Conservation (phyloP, 495 filamentous ascomycete species). For the Rostrohypoxylon terebratum region DNA sequence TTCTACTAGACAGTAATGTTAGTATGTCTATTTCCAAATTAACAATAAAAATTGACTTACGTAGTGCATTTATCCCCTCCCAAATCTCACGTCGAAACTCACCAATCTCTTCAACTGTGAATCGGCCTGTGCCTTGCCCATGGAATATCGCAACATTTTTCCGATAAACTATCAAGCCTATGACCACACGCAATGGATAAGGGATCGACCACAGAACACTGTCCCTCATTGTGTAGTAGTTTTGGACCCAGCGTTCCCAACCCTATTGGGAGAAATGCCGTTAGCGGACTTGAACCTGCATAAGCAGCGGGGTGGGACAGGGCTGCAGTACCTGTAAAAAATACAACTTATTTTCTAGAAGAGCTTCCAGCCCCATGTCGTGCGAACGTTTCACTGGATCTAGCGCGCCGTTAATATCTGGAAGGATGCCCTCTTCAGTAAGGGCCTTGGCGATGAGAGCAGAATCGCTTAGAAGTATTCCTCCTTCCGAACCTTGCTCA, state of each 20-base stretch:
- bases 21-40: constrained; percentile 3
- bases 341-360: constrained; percentile 72
- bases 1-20: constrained; percentile 28
- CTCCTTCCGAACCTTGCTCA: not conserved
- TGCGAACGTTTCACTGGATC: constrained; percentile 52
- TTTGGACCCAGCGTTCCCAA: constrained; percentile 67
- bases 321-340: constrained; percentile 49
- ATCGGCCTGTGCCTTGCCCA: constrained; percentile 68
- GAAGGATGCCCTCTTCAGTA: constrained; percentile 53
- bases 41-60: constrained; percentile 14
- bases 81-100: constrained; percentile 63
- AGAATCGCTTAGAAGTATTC: constrained; percentile 58
- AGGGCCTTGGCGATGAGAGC: constrained; percentile 64
- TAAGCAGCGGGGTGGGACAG: not conserved
- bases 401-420: constrained; percentile 62
- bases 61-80: constrained; percentile 60
- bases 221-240: constrained; percentile 71
- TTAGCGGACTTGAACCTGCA: not conserved
- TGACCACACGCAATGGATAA: constrained; percentile 63
- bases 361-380: constrained; percentile 64
- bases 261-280: constrained; percentile 36
- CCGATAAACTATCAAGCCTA: constrained; percentile 66
- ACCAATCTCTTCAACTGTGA: constrained; percentile 60
- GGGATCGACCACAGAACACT: constrained; percentile 61
- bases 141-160: constrained; percentile 55